phyloP scores from a whole-genome alignment of 2,329 filamentous ascomycete genomes.

The Monosporascus sp. region DNA sequence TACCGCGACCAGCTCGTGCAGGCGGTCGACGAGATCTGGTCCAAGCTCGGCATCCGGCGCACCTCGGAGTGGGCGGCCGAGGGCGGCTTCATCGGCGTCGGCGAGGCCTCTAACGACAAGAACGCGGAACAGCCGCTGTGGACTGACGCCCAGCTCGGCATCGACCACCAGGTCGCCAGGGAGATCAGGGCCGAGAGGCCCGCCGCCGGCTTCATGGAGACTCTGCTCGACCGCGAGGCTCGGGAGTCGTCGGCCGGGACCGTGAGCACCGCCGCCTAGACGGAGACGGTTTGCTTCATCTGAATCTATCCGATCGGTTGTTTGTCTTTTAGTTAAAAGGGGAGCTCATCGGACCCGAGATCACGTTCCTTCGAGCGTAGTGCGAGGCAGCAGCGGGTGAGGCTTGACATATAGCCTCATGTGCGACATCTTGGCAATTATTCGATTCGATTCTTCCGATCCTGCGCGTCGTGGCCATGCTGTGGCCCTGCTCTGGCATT shows the following conservation, averaged over 20 bases:
- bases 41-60: constrained; percentile 81
- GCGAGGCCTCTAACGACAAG: constrained; percentile 53
- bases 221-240: constrained; percentile 52
- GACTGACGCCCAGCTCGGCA: constrained; percentile 82
- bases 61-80: constrained; percentile 87
- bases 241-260: constrained; percentile 17
- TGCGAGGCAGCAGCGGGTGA: constrained; percentile 5
- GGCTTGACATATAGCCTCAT: constrained; percentile 2
- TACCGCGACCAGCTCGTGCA: constrained; percentile 81
- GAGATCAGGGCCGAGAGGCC: constrained; percentile 50
- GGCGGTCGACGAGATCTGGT: constrained; percentile 85
- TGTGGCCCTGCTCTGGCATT: constrained; percentile 1
- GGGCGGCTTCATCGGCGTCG: constrained; percentile 93
- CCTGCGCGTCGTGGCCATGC: background rate
- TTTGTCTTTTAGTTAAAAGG: constrained; percentile 4
- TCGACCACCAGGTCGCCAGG: constrained; percentile 56
- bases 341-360: constrained; percentile 28
- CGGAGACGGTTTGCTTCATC: constrained; percentile 3
- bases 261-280: constrained; percentile 29
- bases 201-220: constrained; percentile 45
- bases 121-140: constrained; percentile 70
- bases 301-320: background rate
- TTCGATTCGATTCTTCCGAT: constrained; percentile 19
- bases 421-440: constrained; percentile 9
- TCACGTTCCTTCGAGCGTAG: constrained; percentile 29